phyloP scores from a whole-genome alignment of 148 eudicot genomes.

The Euryodendron excelsum region DNA sequence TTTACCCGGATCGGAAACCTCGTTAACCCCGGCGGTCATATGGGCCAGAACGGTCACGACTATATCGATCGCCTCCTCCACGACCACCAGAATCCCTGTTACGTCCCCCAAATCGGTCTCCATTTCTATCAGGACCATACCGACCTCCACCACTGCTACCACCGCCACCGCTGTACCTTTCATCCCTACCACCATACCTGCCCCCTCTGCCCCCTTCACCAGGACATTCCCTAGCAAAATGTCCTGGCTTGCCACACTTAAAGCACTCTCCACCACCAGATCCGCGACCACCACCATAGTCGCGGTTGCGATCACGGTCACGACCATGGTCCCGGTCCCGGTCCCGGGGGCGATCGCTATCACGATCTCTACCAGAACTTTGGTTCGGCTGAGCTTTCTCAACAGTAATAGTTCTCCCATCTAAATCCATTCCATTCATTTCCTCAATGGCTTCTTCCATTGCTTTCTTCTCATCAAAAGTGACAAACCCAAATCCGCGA shows the following conservation, averaged over 20 bases:
- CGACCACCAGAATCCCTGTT: slow-evolving; percentile 69
- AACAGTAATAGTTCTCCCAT: slow-evolving; percentile 87
- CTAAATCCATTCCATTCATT: slow-evolving; percentile 90
- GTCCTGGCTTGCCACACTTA: slow-evolving; percentile 66
- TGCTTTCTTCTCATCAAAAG: slow-evolving; percentile 79
- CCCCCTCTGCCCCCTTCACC: slow-evolving; percentile 50
- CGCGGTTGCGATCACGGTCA: slow-evolving; percentile 34
- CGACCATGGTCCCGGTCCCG: slow-evolving; percentile 51
- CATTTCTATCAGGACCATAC: slow-evolving; percentile 74
- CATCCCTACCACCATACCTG: slow-evolving; percentile 70
- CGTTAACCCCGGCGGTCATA: slow-evolving; percentile 71
- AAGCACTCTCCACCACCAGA: slow-evolving; percentile 79
- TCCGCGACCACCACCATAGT: slow-evolving; percentile 63
- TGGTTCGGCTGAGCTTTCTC: slow-evolving; percentile 84
- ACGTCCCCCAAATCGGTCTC: slow-evolving; percentile 65
- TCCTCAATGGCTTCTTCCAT: slow-evolving; percentile 96
- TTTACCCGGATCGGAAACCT: slow-evolving; percentile 40
- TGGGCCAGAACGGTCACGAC: slow-evolving; percentile 94
- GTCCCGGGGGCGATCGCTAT: slow-evolving; percentile 55
- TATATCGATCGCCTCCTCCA: slow-evolving; percentile 69
- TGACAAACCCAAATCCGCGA: slow-evolving; percentile 95
- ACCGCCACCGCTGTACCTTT: slow-evolving; percentile 40
- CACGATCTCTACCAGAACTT: slow-evolving; percentile 65
- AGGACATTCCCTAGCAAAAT: slow-evolving; percentile 64
- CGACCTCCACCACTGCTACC: slow-evolving; percentile 51